Evolutionary conservation across 2,329 filamentous ascomycete genomes (phyloP).

Genomic region (Leptosphaerulina australis): DNA sequence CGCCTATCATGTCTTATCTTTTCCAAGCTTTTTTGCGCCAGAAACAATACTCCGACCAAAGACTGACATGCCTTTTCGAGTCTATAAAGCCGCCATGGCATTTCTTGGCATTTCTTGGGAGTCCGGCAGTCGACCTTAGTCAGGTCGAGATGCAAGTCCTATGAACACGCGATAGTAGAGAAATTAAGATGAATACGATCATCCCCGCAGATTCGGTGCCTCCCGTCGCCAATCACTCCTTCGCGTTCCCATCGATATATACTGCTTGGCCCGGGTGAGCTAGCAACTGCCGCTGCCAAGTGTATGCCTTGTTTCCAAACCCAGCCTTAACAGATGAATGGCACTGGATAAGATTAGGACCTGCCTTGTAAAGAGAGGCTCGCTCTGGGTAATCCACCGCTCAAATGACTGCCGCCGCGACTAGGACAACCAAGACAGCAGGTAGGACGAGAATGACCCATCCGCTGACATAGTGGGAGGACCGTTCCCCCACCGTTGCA

Average conservation of each 20-base stretch:
- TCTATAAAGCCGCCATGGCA: slow-evolving; percentile 13
- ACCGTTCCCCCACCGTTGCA: background rate
- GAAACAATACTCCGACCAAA: background rate
- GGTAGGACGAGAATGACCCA: slow-evolving; percentile 5
- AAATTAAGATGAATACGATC: slow-evolving; percentile 2
- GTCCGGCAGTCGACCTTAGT: slow-evolving; percentile 6
- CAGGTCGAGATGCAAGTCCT: slow-evolving; percentile 1
- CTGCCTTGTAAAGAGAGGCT: slow-evolving; percentile 18
- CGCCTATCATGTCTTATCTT: slow-evolving; percentile 8
- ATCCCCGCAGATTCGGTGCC: slow-evolving; percentile 3
- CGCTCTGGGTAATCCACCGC: background rate
- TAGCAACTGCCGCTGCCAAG: slow-evolving; percentile 10
- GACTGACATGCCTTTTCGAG: slow-evolving; percentile 19
- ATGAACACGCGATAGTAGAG: slow-evolving; percentile 10
- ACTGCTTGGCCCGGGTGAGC: background rate
- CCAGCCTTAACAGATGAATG: slow-evolving; percentile 7
- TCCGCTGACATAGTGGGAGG: background rate
- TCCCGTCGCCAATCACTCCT: slow-evolving; percentile 18
- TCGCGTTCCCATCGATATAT: background rate
- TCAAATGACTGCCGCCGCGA: slow-evolving; percentile 2
- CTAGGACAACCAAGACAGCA: slow-evolving; percentile 9
- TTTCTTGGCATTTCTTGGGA: slow-evolving; percentile 18
- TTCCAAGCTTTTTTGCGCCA: slow-evolving; percentile 6
- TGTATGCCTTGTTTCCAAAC: background rate
- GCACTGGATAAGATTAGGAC: slow-evolving; percentile 6